These are phyloP conservation scores for Cladosporium sp. DNA, from an alignment of 2,329 filamentous ascomycete genomes.

Conservation along the genomic window DNA sequence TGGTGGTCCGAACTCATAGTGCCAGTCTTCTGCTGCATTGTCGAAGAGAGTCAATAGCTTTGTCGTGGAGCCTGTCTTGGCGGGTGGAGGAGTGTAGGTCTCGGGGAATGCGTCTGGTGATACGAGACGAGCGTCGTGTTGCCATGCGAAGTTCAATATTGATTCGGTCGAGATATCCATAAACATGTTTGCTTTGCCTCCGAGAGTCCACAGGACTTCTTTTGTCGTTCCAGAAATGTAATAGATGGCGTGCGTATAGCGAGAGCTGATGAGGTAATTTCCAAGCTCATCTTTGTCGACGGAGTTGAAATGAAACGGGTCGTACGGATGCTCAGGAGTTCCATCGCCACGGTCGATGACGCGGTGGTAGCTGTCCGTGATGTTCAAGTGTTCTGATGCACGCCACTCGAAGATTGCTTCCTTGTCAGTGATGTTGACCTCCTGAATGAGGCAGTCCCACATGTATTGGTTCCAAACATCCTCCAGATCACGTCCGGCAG, in stretches of 20 bases:
- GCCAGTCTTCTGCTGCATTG: constrained; percentile 45
- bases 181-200: constrained; percentile 42
- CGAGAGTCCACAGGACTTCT: constrained; percentile 44
- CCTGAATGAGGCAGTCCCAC: constrained; percentile 44
- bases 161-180: constrained; percentile 26
- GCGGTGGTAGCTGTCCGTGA: constrained; percentile 30
- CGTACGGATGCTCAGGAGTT: constrained; percentile 42
- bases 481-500: constrained; percentile 20
- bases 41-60: constrained; percentile 50
- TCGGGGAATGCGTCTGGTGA: constrained; percentile 24
- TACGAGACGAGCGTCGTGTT: constrained; percentile 30
- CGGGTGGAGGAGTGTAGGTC: constrained; percentile 21
- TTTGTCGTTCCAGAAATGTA: constrained; percentile 43
- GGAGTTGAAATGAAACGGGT: constrained; percentile 53
- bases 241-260: constrained; percentile 40
- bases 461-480: constrained; percentile 25
- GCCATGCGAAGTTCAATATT: constrained; percentile 30
- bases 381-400: constrained; percentile 41
- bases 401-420: constrained; percentile 45
- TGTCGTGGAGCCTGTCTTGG: constrained; percentile 28
- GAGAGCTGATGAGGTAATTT: constrained; percentile 45
- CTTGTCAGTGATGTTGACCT: constrained; percentile 43
- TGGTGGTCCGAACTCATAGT: constrained; percentile 27
- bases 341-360: constrained; percentile 39
- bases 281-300: constrained; percentile 45